phyloP scores from a whole-genome alignment of 768 basidiomycete species.

The Lyophyllum atratum region DNA sequence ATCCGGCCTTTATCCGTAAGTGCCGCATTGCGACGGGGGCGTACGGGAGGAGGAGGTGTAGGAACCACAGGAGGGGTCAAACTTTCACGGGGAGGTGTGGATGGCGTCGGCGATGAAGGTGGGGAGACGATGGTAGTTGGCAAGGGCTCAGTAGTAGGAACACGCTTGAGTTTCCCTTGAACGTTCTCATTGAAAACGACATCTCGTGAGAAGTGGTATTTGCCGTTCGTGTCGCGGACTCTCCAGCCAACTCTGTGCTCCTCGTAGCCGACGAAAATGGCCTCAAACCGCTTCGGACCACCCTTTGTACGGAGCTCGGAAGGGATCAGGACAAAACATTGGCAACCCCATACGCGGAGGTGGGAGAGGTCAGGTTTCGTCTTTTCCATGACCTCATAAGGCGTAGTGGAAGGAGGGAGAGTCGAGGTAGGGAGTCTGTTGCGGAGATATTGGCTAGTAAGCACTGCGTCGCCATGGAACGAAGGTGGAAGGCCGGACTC shows the following conservation, averaged over 20 bases:
- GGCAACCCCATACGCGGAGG: constrained; percentile 23
- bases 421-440: constrained; percentile 23
- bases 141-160: background rate
- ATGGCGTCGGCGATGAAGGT: background rate
- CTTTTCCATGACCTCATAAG: constrained; percentile 18
- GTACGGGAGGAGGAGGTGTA: background rate
- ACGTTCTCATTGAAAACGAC: constrained; percentile 29
- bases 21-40: background rate
- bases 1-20: background rate
- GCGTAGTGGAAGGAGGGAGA: constrained; percentile 16
- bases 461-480: constrained; percentile 24
- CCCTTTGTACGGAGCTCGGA: constrained; percentile 18
- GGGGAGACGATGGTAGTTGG: background rate
- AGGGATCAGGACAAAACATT: constrained; percentile 23
- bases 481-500: constrained; percentile 17
- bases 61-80: no score
- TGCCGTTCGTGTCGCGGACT: constrained; percentile 15
- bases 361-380: constrained; percentile 20
- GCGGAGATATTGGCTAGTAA: constrained; percentile 18
- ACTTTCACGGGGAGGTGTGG: no score
- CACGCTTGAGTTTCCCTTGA: constrained; percentile 9
- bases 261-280: background rate
- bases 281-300: background rate
- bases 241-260: constrained; percentile 21
- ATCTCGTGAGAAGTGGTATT: constrained; percentile 25